Base-by-base conservation (phyloP, 1,284 basidiomycete genomes). In the Meira nashicola region DNA sequence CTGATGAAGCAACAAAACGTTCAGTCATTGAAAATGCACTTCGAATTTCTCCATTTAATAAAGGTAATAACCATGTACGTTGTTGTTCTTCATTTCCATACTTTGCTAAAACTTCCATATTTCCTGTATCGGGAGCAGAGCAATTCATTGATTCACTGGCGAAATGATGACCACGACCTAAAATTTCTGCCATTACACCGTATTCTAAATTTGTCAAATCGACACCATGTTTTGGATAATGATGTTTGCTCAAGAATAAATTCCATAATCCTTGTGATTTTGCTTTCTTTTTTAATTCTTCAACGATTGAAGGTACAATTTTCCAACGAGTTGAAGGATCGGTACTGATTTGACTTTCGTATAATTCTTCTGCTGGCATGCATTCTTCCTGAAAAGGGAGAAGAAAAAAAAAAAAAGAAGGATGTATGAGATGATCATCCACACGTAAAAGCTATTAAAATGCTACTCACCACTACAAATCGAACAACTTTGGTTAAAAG, bases 151-250 rank as follows among this genome's bases (percentile, higher is more conserved):
- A 84, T 80, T 95, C 88, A 37, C 91, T 85, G n/a, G 87, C 89
- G 53, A 92, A 82, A 70, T 87, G 87, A 5, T 87, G 86, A 40
- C 84, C 86, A 64, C 92, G 85, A 11, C 93, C 94, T 68, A 95
- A 86, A 61, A 97, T 81, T 80, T 98, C 94, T 43, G 92, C 92
- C 86, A 97, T 94, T 43, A 96, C 88, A 50, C 89, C 91, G 80
- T 98, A 98, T 89, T 97, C 93, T 57, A 98, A 83, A 80, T 97
- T 97, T 28, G 87, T 88, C 67, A 97, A 82, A 14, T 89, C 87
- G n/a, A 90, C 87, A 54, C 94, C 93, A 73, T 62, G 54, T 44
- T 64, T 58, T 14, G 91, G 91, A 79, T 94, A 96, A 79, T 95
- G 92, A 50, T 86, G 83, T 80, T 91, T 92, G 83, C 89, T 92